phyloP scores from a whole-genome alignment of 2,329 filamentous ascomycete genomes.

The Calonectria honghensis region DNA sequence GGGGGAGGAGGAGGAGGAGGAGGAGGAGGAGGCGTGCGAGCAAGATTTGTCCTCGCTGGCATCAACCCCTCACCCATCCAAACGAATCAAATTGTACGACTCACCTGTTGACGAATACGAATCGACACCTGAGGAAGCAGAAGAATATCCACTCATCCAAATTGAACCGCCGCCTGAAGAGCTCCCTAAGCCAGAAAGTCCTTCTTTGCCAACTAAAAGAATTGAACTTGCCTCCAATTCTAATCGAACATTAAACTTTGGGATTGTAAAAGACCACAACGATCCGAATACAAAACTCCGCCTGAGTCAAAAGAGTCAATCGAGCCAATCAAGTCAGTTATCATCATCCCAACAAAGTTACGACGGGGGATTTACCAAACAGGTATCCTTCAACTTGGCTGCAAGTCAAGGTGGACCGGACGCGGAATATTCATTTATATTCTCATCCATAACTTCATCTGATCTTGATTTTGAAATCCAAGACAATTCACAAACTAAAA shows the following conservation, averaged over 20 bases:
- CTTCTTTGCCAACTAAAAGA: conserved; percentile 17
- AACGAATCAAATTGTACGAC: conserved; percentile 39
- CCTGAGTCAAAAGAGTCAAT: conserved; percentile 76
- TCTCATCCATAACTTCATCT: conserved; percentile 45
- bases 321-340: conserved; percentile 50
- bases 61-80: conserved; percentile 32
- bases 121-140: conserved; percentile 17
- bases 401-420: conserved; percentile 9
- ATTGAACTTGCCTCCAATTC: conserved; percentile 51
- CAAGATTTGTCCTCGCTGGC: conserved; percentile 15
- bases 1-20: too few relatives aligned
- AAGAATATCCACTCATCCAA: conserved; percentile 35
- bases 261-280: conserved; percentile 85
- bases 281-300: conserved; percentile 78
- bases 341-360: conserved; percentile 70
- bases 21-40: not conserved
- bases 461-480: conserved; percentile 28
- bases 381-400: conserved; percentile 50
- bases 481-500: conserved; percentile 35
- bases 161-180: conserved; percentile 25
- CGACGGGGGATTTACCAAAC: conserved; percentile 52
- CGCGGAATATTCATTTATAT: conserved; percentile 38
- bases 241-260: conserved; percentile 74
- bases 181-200: conserved; percentile 31
- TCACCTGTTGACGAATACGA: conserved; percentile 1